Evolutionary conservation across 1,139 yeast species (phyloP), one percentile per base, ranked within the genome.

Genomic region (Kodamaea alishanica): DNA sequence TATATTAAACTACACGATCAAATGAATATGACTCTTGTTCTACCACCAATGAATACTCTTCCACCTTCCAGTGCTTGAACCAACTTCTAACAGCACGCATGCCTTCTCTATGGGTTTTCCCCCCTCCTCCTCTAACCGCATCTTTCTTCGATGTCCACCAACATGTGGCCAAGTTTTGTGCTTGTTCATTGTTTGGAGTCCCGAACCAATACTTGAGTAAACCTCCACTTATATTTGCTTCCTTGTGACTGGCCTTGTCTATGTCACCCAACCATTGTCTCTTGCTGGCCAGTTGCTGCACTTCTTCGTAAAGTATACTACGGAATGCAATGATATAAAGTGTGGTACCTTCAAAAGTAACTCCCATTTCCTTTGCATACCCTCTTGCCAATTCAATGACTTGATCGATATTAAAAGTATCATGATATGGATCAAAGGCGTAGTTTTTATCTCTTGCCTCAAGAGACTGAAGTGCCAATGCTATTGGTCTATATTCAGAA

Each of bases 191-290:
- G 35, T 61, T 59, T 1, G 67, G 67, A 1, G 54, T 49, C 1
- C 67, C 67, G 34, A 51, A 63, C 63, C 65, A 63, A 41, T 63
- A 63, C 39, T 63, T 63, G 28, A 63, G 43, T 5, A 63, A 43
- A 0, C 67, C 68, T 1, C 67, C 68, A 4, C 62, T 52, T 3
- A 27, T 38, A 38, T 56, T 63, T 11, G 67, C 68, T 39, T 62
- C 67, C 12, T 31, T 29, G 38, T 63, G 67, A 1, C 65, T 56
- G 1, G 40, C 53, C 36, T 55, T 52, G 41, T 63, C 68, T 8
- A 61, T 48, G 5, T 45, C 40, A 1, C 55, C 57, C 9, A 63
- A 43, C 32, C 48, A 43, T 26, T 46, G 39, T 34, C 65, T 48
- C 29, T 57, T 58, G 7, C 48, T 54, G 1, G 50, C 41, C 10